Evolutionary conservation across 306 rosid species (phyloP).

Genomic region (Potentilla sterilis): DNA sequence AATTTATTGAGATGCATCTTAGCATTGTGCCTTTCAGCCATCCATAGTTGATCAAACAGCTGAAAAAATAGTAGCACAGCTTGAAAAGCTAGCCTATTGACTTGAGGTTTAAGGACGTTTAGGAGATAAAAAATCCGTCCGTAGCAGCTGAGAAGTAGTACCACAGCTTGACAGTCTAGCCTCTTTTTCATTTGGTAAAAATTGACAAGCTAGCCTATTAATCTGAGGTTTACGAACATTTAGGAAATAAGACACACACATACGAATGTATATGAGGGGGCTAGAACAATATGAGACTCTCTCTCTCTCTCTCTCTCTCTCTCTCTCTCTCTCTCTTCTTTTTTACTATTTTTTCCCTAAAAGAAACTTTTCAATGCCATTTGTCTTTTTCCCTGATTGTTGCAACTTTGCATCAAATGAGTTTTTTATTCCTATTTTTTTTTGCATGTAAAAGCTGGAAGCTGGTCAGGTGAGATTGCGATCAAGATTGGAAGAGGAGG

Average conservation of each 20-base stretch:
- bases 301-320: not conserved
- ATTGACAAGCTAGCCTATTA: too few relatives aligned
- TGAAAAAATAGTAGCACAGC: not conserved
- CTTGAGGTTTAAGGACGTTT: not conserved
- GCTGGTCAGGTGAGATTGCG: conserved; percentile 79
- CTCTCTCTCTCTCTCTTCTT: not conserved
- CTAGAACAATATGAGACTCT: not conserved
- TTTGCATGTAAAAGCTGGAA: conserved; percentile 62
- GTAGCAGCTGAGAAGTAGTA: too few relatives aligned
- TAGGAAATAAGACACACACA: not conserved
- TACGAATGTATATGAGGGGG: not conserved
- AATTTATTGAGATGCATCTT: not conserved
- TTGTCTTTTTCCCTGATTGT: conserved; percentile 1
- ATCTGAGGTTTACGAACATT: too few relatives aligned
- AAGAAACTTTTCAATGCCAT: not conserved
- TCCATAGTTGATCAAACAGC: not conserved
- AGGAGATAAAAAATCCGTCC: not conserved
- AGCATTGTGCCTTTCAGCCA: not conserved
- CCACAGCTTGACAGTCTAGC: too few relatives aligned
- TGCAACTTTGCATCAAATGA: conserved; percentile 18
- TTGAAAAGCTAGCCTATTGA: not conserved
- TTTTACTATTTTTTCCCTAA: not conserved
- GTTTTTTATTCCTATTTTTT: conserved; percentile 31
- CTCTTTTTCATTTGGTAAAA: too few relatives aligned
- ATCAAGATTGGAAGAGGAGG: conserved; percentile 89